Percentiles rank a stretch among this genome's conserved stretches.
Evolutionary conservation across 495 filamentous ascomycete species (phyloP).

Genomic region (Astrothelium macrocarpum): DNA sequence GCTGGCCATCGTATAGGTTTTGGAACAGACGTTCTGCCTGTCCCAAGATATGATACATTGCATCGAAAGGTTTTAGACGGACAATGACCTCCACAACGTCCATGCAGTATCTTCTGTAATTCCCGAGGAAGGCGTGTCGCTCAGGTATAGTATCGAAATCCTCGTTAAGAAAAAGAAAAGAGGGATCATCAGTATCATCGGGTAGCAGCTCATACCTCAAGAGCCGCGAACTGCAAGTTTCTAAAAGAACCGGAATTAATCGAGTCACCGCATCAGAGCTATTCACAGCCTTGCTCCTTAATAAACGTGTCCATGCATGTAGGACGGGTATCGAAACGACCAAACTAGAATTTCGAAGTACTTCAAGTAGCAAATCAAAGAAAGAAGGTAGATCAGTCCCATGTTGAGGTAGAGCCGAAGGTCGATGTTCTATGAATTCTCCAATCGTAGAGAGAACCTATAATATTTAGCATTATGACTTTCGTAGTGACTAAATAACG

Average conservation of each 20-base stretch:
- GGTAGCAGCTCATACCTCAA: conserved; percentile 79
- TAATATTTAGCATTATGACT: conserved; percentile 6
- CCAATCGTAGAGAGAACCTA: conserved; percentile 79
- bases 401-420: conserved; percentile 43
- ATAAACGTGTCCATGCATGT: conserved; percentile 76
- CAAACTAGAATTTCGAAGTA: conserved; percentile 77
- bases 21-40: conserved; percentile 64
- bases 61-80: conserved; percentile 67
- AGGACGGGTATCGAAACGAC: conserved; percentile 85
- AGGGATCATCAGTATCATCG: conserved; percentile 67
- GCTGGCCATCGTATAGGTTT: conserved; percentile 61
- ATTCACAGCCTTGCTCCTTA: conserved; percentile 54
- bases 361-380: conserved; percentile 64
- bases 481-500: conserved; percentile 9
- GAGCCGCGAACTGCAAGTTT: conserved; percentile 65
- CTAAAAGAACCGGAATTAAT: conserved; percentile 65
- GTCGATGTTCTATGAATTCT: conserved; percentile 70
- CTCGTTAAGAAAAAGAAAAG: conserved; percentile 70
- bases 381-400: conserved; percentile 64
- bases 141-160: conserved; percentile 95
- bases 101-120: conserved; percentile 83
- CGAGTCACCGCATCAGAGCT: conserved; percentile 56
- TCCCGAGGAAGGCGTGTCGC: conserved; percentile 91
- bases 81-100: conserved; percentile 79
- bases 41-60: conserved; percentile 72